phyloP scores from a whole-genome alignment of 1,139 yeast genomes.

The Candida sanyaensis region DNA sequence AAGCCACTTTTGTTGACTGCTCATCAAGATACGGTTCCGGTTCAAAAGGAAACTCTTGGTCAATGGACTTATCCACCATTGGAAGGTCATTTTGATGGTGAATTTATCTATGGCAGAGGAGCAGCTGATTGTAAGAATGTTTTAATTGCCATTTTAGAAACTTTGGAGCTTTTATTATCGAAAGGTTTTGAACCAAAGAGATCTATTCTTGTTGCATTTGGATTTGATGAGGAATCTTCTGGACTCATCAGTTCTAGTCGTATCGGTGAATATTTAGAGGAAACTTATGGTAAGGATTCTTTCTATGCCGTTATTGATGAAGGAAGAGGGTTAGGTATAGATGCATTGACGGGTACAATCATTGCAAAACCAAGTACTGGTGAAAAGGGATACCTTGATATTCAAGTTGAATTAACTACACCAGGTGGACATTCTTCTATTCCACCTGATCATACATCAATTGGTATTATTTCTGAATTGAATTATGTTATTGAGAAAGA shows the following conservation, averaged over 20 bases:
- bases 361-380: conserved; percentile 41
- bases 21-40: conserved; percentile 86
- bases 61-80: conserved; percentile 75
- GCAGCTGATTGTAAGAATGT: conserved; percentile 44
- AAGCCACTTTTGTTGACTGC: conserved; percentile 73
- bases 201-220: conserved; percentile 42
- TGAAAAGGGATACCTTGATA: conserved; percentile 44
- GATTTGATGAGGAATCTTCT: conserved; percentile 47
- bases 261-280: conserved; percentile 30
- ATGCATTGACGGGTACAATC: conserved; percentile 26
- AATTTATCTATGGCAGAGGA: conserved; percentile 45
- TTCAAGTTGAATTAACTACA: conserved; percentile 34
- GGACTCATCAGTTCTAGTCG: conserved; percentile 32
- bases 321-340: conserved; percentile 40
- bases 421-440: conserved; percentile 50
- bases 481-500: conserved; percentile 38
- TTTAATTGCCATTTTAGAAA: conserved; percentile 40
- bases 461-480: conserved; percentile 46
- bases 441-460: conserved; percentile 49
- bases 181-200: conserved; percentile 35
- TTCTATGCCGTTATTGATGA: conserved; percentile 45
- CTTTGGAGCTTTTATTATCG: conserved; percentile 35
- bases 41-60: conserved; percentile 53
- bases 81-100: conserved; percentile 66
- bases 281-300: conserved; percentile 35